These are phyloP conservation scores for Cymbopogon citratus DNA, from an alignment of 176 grass and related monocot genomes.

Conservation along the genomic window DNA sequence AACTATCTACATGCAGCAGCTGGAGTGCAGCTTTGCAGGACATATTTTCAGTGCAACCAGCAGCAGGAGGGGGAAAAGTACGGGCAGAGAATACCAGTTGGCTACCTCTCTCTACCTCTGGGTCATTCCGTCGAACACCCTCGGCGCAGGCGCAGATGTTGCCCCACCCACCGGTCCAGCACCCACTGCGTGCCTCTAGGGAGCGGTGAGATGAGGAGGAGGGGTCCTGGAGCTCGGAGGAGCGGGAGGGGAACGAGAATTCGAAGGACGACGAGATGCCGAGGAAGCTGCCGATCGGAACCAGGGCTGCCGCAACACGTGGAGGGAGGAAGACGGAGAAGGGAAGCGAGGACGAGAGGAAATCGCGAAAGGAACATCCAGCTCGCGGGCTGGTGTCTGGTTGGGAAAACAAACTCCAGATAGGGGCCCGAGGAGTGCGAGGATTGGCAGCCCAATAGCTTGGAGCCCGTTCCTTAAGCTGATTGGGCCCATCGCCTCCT, in stretches of 20 bases:
- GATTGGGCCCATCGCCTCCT: too few relatives aligned
- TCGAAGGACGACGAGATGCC: background rate
- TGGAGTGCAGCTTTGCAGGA: too few relatives aligned
- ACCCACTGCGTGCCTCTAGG: background rate
- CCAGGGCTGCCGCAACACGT: background rate
- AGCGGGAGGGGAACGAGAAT: too few relatives aligned
- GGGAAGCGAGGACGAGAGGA: background rate
- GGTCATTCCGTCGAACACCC: conserved; percentile 24
- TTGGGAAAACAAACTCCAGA: background rate
- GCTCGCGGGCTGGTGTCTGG: background rate
- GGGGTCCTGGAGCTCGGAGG: too few relatives aligned
- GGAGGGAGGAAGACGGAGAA: background rate
- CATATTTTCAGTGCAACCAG: background rate
- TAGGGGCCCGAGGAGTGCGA: background rate
- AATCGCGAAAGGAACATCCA: background rate
- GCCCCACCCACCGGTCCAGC: background rate
- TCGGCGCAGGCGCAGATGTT: background rate
- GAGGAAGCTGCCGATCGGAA: background rate
- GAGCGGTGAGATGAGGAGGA: background rate
- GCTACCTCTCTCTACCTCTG: background rate
- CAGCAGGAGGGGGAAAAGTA: background rate
- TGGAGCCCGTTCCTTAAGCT: background rate
- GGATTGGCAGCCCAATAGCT: background rate
- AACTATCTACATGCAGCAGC: background rate
- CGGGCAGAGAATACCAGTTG: background rate